Evolutionary conservation across 805 yeast species (phyloP).

Genomic region (Vanderwaltozyma polyspora): DNA sequence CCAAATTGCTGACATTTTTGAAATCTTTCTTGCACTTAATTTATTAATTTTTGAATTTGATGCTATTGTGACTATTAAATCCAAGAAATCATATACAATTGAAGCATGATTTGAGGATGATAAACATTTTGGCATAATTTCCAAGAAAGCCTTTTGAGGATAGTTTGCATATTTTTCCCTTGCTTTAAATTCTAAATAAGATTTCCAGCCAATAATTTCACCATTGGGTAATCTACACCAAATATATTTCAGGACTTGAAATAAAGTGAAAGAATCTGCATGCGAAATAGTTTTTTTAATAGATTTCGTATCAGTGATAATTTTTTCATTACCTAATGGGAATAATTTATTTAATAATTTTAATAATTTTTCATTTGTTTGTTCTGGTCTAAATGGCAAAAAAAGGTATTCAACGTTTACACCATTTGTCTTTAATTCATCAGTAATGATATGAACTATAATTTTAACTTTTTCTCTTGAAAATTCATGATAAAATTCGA

Average conservation of each 20-base stretch:
- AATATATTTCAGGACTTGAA: slow-evolving; percentile 65
- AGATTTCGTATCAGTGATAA: slow-evolving; percentile 34
- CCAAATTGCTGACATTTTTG: slow-evolving; percentile 81
- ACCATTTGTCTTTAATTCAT: slow-evolving; percentile 59
- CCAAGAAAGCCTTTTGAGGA: slow-evolving; percentile 64
- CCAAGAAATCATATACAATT: slow-evolving; percentile 79
- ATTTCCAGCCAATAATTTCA: slow-evolving; percentile 79
- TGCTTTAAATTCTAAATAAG: slow-evolving; percentile 57
- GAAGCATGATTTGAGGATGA: slow-evolving; percentile 82
- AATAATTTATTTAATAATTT: slow-evolving; percentile 46
- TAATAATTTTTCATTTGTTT: slow-evolving; percentile 49
- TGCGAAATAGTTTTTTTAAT: slow-evolving; percentile 31
- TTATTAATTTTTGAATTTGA: slow-evolving; percentile 70
- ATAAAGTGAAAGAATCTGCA: slow-evolving; percentile 59
- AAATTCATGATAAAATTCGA: slow-evolving; percentile 36
- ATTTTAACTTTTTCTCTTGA: slow-evolving; percentile 56
- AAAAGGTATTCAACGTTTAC: slow-evolving; percentile 62
- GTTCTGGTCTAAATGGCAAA: slow-evolving; percentile 66
- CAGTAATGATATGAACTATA: slow-evolving; percentile 58
- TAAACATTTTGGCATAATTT: slow-evolving; percentile 74
- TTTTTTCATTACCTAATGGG: slow-evolving; percentile 41
- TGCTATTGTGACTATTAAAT: slow-evolving; percentile 63
- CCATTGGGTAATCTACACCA: slow-evolving; percentile 80
- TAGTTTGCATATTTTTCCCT: slow-evolving; percentile 54
- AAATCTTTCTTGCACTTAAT: slow-evolving; percentile 66